Evolutionary conservation across 2,329 filamentous ascomycete genomes (phyloP).

Genomic region (Colletotrichum ledebouriae): DNA sequence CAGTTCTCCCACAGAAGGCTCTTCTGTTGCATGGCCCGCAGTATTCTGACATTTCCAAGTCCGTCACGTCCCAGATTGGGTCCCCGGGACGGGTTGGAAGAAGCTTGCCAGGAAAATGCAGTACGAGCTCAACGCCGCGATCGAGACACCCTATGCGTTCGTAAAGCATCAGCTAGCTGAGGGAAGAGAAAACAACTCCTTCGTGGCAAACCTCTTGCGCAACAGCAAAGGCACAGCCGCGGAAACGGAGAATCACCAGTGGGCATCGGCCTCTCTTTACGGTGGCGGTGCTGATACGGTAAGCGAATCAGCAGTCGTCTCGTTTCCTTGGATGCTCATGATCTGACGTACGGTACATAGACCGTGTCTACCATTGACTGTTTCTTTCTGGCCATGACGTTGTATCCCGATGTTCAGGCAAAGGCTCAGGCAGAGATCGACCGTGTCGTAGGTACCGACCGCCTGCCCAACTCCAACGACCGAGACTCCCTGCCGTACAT

Average conservation of each 20-base stretch:
- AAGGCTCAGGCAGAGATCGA: slow-evolving; percentile 66
- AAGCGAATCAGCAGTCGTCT: neutral
- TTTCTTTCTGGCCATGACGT: slow-evolving; percentile 63
- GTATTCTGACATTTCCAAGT: slow-evolving; percentile 44
- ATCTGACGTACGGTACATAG: neutral
- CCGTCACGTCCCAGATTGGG: slow-evolving; percentile 36
- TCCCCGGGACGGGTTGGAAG: slow-evolving; percentile 42
- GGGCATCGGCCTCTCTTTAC: slow-evolving; percentile 33
- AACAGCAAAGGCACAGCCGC: slow-evolving; percentile 2
- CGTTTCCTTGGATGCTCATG: too few species aligned
- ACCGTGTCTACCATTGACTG: slow-evolving; percentile 50
- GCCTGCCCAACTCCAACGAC: slow-evolving; percentile 64
- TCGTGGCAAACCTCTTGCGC: slow-evolving; percentile 16
- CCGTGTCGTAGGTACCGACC: slow-evolving; percentile 59
- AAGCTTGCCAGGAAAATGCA: slow-evolving; percentile 31
- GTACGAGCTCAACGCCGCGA: slow-evolving; percentile 17
- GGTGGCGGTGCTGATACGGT: slow-evolving; percentile 41
- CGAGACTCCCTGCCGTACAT: slow-evolving; percentile 64
- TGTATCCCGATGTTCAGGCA: slow-evolving; percentile 60
- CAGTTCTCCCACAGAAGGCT: rapidly evolving
- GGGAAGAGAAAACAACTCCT: slow-evolving; percentile 19
- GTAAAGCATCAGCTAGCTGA: slow-evolving; percentile 44
- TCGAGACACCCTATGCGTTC: slow-evolving; percentile 38
- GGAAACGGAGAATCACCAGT: slow-evolving; percentile 30
- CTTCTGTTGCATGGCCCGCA: rapidly evolving